phyloP scores from a whole-genome alignment of 441 rosid genomes.

The Gossypium aridum region DNA sequence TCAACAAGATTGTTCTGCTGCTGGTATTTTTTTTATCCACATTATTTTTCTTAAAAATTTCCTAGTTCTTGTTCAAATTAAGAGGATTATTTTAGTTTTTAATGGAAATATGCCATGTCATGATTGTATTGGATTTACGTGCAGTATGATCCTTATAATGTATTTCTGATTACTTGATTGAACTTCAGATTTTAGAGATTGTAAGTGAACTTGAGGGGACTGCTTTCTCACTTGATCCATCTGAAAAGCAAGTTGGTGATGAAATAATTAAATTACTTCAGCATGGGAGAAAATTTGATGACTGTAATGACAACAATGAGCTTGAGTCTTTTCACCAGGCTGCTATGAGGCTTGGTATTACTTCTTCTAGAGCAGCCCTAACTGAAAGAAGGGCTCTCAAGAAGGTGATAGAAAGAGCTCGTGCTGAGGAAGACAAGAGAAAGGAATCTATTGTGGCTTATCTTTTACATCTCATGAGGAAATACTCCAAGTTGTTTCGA shows the following conservation, averaged over 20 bases:
- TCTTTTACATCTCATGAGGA: slow-evolving; percentile 92
- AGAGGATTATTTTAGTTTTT: not conserved
- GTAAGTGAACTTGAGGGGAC: slow-evolving; percentile 65
- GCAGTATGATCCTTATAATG: slow-evolving; percentile 1
- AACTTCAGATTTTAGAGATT: slow-evolving; percentile 75
- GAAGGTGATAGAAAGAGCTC: slow-evolving; percentile 91
- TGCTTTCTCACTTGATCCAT: slow-evolving; percentile 56
- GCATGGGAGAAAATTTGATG: slow-evolving; percentile 79
- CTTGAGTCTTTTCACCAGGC: slow-evolving; percentile 87
- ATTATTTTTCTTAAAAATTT: not conserved
- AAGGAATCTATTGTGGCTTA: slow-evolving; percentile 96
- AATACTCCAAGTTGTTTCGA: slow-evolving; percentile 92
- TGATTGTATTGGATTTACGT: not conserved
- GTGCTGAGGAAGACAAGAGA: slow-evolving; percentile 92
- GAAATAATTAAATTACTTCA: slow-evolving; percentile 76
- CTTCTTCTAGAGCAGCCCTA: slow-evolving; percentile 88
- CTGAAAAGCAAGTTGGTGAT: slow-evolving; percentile 93
- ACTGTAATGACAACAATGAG: slow-evolving; percentile 56
- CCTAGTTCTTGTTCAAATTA: not conserved
- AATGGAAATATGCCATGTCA: not conserved
- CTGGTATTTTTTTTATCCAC: not conserved
- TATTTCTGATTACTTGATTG: slow-evolving; percentile 16
- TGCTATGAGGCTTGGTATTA: slow-evolving; percentile 71
- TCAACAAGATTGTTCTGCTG: not conserved
- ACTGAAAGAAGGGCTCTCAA: slow-evolving; percentile 91